Evolutionary conservation across 352 stramenopile genomes (phyloP).

Genomic region (Phytophthora constricta): DNA sequence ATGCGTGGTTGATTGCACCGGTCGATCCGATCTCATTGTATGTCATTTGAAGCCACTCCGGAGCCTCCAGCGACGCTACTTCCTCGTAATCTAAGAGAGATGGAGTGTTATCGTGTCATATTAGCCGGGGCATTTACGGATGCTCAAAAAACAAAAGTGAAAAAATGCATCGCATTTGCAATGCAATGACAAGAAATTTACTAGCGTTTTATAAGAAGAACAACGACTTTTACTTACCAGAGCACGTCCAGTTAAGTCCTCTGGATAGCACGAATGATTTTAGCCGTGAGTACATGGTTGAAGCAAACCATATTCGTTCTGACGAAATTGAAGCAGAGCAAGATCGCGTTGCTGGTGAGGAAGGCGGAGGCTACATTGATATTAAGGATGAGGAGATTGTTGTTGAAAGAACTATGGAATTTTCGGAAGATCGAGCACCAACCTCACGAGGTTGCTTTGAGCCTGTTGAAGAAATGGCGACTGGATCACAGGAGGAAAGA

Average conservation of each 20-base stretch:
- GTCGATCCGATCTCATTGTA: not conserved
- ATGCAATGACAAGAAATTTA: not conserved
- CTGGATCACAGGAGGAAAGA: no score
- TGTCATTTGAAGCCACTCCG: not conserved
- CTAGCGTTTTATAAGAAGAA: not conserved
- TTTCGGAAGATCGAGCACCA: no score
- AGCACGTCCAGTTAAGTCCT: no score
- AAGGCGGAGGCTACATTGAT: no score
- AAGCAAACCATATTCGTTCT: not conserved
- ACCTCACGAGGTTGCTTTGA: no score
- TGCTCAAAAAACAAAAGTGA: not conserved
- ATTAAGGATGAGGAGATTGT: no score
- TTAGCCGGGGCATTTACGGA: not conserved
- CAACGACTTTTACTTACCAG: not conserved
- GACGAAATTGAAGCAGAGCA: no score
- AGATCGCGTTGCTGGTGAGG: no score
- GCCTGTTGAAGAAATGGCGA: no score
- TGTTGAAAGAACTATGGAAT: no score
- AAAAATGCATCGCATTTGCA: not conserved
- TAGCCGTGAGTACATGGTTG: not conserved
- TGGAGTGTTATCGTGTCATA: not conserved
- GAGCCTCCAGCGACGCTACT: not conserved
- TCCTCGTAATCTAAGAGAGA: not conserved
- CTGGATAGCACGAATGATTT: no score
- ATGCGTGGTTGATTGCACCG: not conserved